Base-by-base conservation (phyloP, 2,329 filamentous ascomycete genomes). In the Monosporascus cannonballus region DNA sequence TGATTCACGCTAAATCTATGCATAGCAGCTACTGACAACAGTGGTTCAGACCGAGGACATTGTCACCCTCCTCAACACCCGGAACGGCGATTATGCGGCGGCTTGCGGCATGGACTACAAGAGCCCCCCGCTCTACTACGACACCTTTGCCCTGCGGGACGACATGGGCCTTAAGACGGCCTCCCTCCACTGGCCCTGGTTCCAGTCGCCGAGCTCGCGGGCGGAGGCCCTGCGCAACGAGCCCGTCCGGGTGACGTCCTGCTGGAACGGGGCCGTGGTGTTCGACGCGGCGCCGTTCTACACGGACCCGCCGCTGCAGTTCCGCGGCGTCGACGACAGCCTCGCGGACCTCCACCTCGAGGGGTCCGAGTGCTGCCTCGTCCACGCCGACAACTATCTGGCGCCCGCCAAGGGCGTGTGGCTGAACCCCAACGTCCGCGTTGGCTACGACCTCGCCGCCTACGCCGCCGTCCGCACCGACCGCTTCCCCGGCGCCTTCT, bases 211-310 rank as follows among this genome's bases (percentile, higher is more conserved):
- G 9, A 59, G 60, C 1, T 68, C 74, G 9, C 65, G 71, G 24
- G 64, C 74, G 25, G 76, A 80, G 1, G 71, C 84, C 22, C 73
- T 76, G 55, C 66, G 63, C 20, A 74, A 76, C 57, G 64, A 70
- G 11, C 79, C 83, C 0, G 73, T 85, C 1, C 79, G 77, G 1
- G 84, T 88, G 1, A 67, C 70, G n/a, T 84, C 80, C 42, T 88
- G 85, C 66, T 88, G 84, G 84, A 87, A 87, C 59, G 85, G 84
- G 45, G 80, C 85, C 64, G 75, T 75, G 59, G 71, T 62, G 47
- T 73, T 71, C 53, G 69, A 71, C 48, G 70, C 77, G 0, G 64
- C 64, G 4, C 75, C 78, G 1, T 81, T 79, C 62, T 77, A 79
- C 53, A 60, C 56, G 24, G 58, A 64, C 2, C 62, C 69, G 0